Evolutionary conservation across 768 basidiomycete genomes (phyloP).

Genomic region (Collybia mongolica): DNA sequence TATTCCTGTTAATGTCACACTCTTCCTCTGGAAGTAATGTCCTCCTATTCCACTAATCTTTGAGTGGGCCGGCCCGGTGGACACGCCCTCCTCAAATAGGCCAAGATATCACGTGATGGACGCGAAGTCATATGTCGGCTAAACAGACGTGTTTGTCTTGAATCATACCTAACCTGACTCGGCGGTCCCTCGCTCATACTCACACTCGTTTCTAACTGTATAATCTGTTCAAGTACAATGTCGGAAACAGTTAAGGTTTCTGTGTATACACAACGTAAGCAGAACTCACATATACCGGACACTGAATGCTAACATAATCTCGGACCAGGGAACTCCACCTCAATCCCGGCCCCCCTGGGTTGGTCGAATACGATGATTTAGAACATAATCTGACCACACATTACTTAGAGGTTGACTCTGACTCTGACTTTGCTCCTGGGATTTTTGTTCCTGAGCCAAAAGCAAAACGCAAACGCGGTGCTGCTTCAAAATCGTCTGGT

Average conservation of each 20-base stretch:
- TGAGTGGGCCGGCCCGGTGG: background rate
- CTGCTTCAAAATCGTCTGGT: slow-evolving; percentile 3
- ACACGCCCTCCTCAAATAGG: slow-evolving; percentile 1
- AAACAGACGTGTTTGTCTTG: slow-evolving; percentile 5
- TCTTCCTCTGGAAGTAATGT: no score
- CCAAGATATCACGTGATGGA: slow-evolving; percentile 11
- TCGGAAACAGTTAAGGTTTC: slow-evolving; percentile 33
- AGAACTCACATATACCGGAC: background rate
- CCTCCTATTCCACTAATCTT: background rate
- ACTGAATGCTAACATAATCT: slow-evolving; percentile 1
- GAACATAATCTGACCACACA: background rate
- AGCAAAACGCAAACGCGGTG: slow-evolving; percentile 23
- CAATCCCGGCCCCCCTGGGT: slow-evolving; percentile 37
- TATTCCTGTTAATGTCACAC: no score
- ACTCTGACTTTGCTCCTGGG: slow-evolving; percentile 49
- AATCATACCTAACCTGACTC: slow-evolving; percentile 4
- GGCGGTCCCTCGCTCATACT: background rate
- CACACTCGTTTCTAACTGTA: background rate
- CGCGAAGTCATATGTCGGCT: slow-evolving; percentile 7
- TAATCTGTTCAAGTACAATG: slow-evolving; percentile 29
- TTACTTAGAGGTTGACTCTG: slow-evolving; percentile 41
- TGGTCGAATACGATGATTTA: slow-evolving; percentile 3
- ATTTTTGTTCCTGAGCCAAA: slow-evolving; percentile 29
- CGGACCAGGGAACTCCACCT: slow-evolving; percentile 26
- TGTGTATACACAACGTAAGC: slow-evolving; percentile 28